Evolutionary conservation across 1,139 yeast species (phyloP), one percentile per base, ranked within the genome.

Genomic region (Waltiozyma sp.): DNA sequence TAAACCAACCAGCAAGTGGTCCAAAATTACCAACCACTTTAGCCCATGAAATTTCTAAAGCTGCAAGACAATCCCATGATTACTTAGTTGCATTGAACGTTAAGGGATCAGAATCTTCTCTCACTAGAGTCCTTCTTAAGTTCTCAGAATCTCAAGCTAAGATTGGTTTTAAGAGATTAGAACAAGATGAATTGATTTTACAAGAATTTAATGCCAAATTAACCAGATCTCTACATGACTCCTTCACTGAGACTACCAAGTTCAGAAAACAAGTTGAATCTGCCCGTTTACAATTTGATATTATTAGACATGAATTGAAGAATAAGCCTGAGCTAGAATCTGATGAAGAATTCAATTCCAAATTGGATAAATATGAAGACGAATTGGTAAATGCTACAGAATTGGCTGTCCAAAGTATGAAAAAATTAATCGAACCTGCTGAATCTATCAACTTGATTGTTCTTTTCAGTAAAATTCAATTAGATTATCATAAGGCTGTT

Each of bases 361-460:
- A 51, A 44, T 64, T 82, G 51, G 87, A 82, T 51, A 65, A 70
- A 39, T 71, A 74, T 51, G 94, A 84, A 62, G 94, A 84, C 57
- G 89, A 80, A 49, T 72, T 83, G 53, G 91, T 83, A 28, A 73
- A 80, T 54, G 84, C 86, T 23, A 83, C 88, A 9, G 81, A 81
- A 46, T 67, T 70, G 28, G 91, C 91, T 1, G 91, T 81, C n/a
- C 73, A 75, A 53, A 77, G 77, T 45, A 82, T 84, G 91, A 78
- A 80, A 61, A 75, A 71, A 49, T 66, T 83, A 46, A 75, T 84
- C 54, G 76, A 73, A 49, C 87, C 89, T 36, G 68, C 78, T 14
- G 82, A 79, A 59, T 68, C 78, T 43, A 69, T 83, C 42, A 70
- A 74, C 46, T 65, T 83, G 54, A 66, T 84, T 50, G 79, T 78